Conservation (phyloP, 2,329 filamentous ascomycete species). For the Gnomoniopsis sp. region DNA sequence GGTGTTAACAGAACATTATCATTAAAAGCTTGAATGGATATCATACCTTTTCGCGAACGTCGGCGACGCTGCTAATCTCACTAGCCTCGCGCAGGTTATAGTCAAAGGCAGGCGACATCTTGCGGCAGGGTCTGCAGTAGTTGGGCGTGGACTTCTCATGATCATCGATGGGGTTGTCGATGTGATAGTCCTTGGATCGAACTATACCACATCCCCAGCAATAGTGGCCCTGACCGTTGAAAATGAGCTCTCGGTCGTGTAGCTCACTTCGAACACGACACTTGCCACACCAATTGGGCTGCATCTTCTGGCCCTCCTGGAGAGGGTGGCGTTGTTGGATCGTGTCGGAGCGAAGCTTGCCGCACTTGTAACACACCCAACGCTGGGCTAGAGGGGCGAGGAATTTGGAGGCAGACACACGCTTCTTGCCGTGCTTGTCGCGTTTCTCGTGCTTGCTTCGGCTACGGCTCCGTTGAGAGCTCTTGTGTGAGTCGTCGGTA, state of each 20-base stretch:
- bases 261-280: slow-evolving; percentile 26
- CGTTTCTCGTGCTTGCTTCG: slow-evolving; percentile 11
- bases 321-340: slow-evolving; percentile 36
- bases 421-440: slow-evolving; percentile 15
- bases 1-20: neutral
- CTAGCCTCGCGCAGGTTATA: slow-evolving; percentile 15
- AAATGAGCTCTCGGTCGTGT: slow-evolving; percentile 1
- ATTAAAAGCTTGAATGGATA: neutral
- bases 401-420: neutral
- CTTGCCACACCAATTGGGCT: slow-evolving; percentile 32
- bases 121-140: slow-evolving; percentile 17
- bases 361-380: slow-evolving; percentile 41
- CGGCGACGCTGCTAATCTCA: slow-evolving; percentile 10
- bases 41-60: slow-evolving; percentile 6
- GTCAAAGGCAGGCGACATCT: slow-evolving; percentile 10
- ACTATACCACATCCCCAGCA: slow-evolving; percentile 18
- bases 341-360: slow-evolving; percentile 34
- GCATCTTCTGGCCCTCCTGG: slow-evolving; percentile 27
- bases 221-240: slow-evolving; percentile 14
- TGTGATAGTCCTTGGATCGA: slow-evolving; percentile 15
- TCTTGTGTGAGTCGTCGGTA: neutral
- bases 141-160: slow-evolving; percentile 8
- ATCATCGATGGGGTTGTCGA: slow-evolving; percentile 7
- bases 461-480: slow-evolving; percentile 1
- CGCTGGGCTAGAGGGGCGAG: slow-evolving; percentile 12